phyloP scores from a whole-genome alignment of 306 rosid species.

The Gleditsia sinensis region DNA sequence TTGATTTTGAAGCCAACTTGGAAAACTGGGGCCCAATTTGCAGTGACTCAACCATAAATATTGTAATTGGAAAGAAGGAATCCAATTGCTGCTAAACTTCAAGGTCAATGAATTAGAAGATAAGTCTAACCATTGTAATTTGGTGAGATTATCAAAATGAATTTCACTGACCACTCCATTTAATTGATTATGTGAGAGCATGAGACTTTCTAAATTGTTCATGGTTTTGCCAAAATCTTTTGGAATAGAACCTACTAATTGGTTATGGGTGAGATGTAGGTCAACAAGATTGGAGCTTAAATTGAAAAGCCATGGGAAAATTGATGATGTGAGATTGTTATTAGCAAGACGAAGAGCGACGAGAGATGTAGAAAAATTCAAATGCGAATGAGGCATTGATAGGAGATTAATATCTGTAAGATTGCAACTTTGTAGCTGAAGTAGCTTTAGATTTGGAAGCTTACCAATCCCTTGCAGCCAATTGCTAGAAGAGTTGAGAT shows the following conservation, averaged over 20 bases:
- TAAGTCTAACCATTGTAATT: neutral
- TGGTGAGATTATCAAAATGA: neutral
- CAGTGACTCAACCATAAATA: no score
- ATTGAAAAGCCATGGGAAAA: conserved; percentile 10
- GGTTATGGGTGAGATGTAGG: no score
- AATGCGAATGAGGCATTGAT: no score
- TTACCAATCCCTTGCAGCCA: neutral
- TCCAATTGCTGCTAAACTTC: no score
- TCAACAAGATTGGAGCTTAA: no score
- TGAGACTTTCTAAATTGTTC: no score
- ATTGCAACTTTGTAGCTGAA: neutral
- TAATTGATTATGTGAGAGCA: neutral
- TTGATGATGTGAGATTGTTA: neutral
- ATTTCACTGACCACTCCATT: neutral
- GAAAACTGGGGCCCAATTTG: neutral
- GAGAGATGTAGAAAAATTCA: neutral
- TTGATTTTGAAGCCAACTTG: neutral
- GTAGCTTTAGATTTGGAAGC: neutral
- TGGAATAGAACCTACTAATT: no score
- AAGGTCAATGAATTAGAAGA: no score
- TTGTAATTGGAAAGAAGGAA: no score
- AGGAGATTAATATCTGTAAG: no score
- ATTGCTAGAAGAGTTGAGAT: no score
- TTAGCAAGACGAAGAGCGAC: neutral
- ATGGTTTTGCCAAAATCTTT: no score